Base-by-base conservation (phyloP, 208 protist species). In the Wallacemonas sp. region DNA sequence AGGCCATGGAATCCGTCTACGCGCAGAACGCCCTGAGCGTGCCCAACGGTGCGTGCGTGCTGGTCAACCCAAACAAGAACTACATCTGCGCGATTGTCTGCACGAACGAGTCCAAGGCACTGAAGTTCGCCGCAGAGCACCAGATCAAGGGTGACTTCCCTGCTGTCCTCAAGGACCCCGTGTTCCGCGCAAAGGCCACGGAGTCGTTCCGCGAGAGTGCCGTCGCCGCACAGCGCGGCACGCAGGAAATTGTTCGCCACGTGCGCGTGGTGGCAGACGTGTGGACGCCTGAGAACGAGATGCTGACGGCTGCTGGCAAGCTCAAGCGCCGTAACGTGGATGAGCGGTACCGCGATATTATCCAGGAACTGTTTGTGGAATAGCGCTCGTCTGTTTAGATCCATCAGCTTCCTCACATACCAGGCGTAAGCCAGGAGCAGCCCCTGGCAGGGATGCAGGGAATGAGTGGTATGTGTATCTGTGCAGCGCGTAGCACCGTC, bases 231-330 rank as follows among this genome's bases (percentile, higher is more conserved):
- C 45, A 52, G 14, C 68, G 75, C 0, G 2, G 68, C 20, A 48
- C 59, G 3, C 87, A 86, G 46, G 87, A 93, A 55, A 45, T 73
- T 12, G 72, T 89, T 22, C 81, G 78, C 49, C 54, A 80, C 22
- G 81, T 89, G 28, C 67, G 81, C 12, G 52, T 93, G 14, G 23
- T 92, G 41, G 61, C 2, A 1, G 84, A 90, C 2, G 81, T 89
- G 73, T 95, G 86, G 85, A 91, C 86, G 3, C 72, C 82, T 0
- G 84, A 90, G 72, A 95, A 93, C 71, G 84, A 77, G 2, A n/a
- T 91, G 11, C 45, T 93, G 26, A 93, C 89, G 20, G 79, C 86
- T 1, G 75, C 86, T 36, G 64, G 74, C 45, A 95, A 95, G 72
- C 64, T 95, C 16, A 71, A 78, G 11, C 80, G 87, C 25, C 18